Evolutionary conservation across 257 asterid genomes (phyloP).

Genomic region (Penstemon newberryi): DNA sequence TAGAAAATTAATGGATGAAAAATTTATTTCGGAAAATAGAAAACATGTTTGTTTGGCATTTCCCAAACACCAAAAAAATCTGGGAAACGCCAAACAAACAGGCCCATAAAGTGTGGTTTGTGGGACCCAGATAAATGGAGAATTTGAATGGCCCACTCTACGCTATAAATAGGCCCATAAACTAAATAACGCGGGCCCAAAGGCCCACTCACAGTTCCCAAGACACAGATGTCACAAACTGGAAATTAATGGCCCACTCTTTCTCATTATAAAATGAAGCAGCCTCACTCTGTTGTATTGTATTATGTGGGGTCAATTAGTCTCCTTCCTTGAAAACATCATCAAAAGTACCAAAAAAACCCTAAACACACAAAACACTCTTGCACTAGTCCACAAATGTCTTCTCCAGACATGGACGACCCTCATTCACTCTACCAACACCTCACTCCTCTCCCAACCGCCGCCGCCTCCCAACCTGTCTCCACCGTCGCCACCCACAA

Average conservation of each 20-base stretch:
- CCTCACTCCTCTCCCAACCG: constrained; percentile 17
- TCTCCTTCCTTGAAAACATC: constrained; percentile 1
- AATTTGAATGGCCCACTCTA: constrained; percentile 27
- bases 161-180: constrained; percentile 15
- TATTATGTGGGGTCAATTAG: constrained; percentile 28
- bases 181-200: constrained; percentile 17
- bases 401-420: constrained; percentile 36
- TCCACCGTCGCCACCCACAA: neutral
- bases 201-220: constrained; percentile 16
- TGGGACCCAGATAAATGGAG: neutral
- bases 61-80: too few species aligned
- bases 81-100: too few species aligned
- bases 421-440: constrained; percentile 11
- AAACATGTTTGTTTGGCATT: too few species aligned
- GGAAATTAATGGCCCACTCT: neutral
- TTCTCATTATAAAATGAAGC: neutral
- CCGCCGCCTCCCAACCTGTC: constrained; percentile 8
- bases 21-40: too few species aligned
- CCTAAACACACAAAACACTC: constrained; percentile 17
- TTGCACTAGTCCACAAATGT: constrained; percentile 25
- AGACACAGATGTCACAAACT: constrained; percentile 22
- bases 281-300: too few species aligned
- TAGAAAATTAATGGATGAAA: too few species aligned
- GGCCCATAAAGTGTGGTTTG: too few species aligned
- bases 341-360: constrained; percentile 33